Base-by-base conservation (phyloP, 345 rosid genomes). In the Nephelium lappaceum region DNA sequence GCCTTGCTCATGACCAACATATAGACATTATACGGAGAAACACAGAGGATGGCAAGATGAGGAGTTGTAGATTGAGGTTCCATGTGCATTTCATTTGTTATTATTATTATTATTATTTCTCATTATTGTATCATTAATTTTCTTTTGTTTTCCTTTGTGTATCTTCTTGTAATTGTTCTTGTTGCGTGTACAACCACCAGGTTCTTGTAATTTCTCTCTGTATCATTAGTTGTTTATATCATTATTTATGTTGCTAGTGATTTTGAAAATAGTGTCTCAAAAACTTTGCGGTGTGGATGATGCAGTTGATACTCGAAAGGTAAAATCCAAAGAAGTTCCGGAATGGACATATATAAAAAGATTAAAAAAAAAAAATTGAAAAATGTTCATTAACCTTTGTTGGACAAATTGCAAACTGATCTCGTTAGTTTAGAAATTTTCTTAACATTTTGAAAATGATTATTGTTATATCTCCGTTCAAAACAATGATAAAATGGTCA, bases 11-110 rank as follows among this genome's bases (percentile, higher is more conserved):
- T n/a, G n/a, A n/a, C n/a, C n/a, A n/a, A n/a, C n/a, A 55, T 18
- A 24, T 39, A 43, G 47, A 43, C 5, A 5, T 4, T 43, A 11
- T 38, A 19, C 14, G 25, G n/a, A 67, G 75, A 38, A 6, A 45
- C n/a, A n/a, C n/a, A 43, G 27, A 74, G 41, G 10, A 42, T 42
- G 18, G 38, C 5, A n/a, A 43, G 27, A 42, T 24, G 41, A 36
- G 12, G 67, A 25, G 61, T 1, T 63, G 67, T 74, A 62, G 8
- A 42, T 45, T 31, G 8, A 19, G 31, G 41, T 31, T 64, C 43
- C n/a, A n/a, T 42, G n/a, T 45, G 57, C 21, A 73, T 73, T n/a
- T n/a, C n/a, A n/a, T 73, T 31, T 55, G 21, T 36, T 72, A 11
- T 51, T 51, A 4, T 0, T 49, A 10, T 49, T 5, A 38, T 58